Evolutionary conservation across 208 protist genomes (phyloP).

Genomic region (Wallacemonas rigidus): DNA sequence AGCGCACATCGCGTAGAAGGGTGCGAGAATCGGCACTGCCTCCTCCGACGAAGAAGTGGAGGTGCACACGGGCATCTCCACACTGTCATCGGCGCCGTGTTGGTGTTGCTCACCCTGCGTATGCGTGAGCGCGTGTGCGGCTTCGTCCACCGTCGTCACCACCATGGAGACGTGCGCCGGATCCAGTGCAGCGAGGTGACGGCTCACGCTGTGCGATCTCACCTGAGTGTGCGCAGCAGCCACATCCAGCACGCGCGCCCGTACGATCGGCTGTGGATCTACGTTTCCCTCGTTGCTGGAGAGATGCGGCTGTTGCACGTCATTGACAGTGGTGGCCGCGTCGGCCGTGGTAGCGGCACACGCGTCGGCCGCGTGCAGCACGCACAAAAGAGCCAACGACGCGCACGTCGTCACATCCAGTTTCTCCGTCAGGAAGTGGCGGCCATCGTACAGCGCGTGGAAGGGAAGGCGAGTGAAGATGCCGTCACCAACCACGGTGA

Average conservation of each 20-base stretch:
- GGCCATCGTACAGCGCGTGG: constrained; percentile 51
- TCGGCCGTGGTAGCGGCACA: not conserved
- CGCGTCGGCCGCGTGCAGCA: constrained; percentile 26
- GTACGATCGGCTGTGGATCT: not conserved
- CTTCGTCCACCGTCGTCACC: constrained; percentile 5
- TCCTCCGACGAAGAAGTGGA: not conserved
- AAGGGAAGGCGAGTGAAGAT: constrained; percentile 55
- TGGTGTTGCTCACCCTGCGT: not conserved
- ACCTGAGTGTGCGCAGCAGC: not conserved
- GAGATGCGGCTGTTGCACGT: not conserved
- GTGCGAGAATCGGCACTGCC: not conserved
- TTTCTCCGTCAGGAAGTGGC: constrained; percentile 33
- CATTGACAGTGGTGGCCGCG: not conserved
- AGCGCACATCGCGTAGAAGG: constrained; percentile 8
- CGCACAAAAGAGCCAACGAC: constrained; percentile 48
- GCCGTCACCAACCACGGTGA: constrained; percentile 58
- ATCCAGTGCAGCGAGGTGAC: not conserved
- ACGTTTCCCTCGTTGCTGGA: not conserved
- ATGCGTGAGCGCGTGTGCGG: not conserved
- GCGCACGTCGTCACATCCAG: constrained; percentile 36
- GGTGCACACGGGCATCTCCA: too few relatives aligned
- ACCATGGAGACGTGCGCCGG: not conserved
- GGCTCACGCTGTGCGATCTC: not conserved
- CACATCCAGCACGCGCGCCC: constrained; percentile 19
- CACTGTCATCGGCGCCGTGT: not conserved